These are phyloP conservation scores for Tolypocladium capitatum DNA, from an alignment of 2,329 filamentous ascomycete genomes.

Conservation along the genomic window DNA sequence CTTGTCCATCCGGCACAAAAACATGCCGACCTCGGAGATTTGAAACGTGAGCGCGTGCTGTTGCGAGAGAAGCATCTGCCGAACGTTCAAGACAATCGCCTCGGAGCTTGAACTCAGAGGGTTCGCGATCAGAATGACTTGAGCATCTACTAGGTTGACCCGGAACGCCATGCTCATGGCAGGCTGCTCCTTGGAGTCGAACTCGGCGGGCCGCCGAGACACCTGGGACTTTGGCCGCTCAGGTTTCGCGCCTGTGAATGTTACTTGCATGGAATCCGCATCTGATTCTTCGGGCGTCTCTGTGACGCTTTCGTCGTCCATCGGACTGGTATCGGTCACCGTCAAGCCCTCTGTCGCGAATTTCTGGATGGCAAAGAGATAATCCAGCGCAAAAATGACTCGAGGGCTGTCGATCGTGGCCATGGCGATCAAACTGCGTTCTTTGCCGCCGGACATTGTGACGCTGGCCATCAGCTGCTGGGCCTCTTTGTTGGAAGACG, in stretches of 20 bases:
- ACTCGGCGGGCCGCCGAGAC: constrained; percentile 12
- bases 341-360: constrained; percentile 65
- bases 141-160: constrained; percentile 88
- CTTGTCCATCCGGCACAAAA: constrained; percentile 93
- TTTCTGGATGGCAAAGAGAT: constrained; percentile 76
- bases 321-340: constrained; percentile 39
- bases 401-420: constrained; percentile 89
- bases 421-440: constrained; percentile 75
- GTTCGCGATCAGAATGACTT: constrained; percentile 93
- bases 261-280: constrained; percentile 40
- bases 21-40: constrained; percentile 93
- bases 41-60: constrained; percentile 92
- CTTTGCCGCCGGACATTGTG: constrained; percentile 75
- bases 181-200: constrained; percentile 10
- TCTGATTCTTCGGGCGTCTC: constrained; percentile 49
- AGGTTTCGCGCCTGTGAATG: constrained; percentile 24
- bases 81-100: constrained; percentile 87
- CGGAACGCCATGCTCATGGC: constrained; percentile 72
- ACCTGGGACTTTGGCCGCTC: constrained; percentile 14
- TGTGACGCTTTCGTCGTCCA: constrained; percentile 37
- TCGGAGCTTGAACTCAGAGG: constrained; percentile 82
- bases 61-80: constrained; percentile 83
- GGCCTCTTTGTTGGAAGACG: constrained; percentile 83
- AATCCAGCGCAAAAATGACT: constrained; percentile 91
- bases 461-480: constrained; percentile 98